phyloP scores from a whole-genome alignment of 2,329 filamentous ascomycete genomes.

The Penicillium palitans region DNA sequence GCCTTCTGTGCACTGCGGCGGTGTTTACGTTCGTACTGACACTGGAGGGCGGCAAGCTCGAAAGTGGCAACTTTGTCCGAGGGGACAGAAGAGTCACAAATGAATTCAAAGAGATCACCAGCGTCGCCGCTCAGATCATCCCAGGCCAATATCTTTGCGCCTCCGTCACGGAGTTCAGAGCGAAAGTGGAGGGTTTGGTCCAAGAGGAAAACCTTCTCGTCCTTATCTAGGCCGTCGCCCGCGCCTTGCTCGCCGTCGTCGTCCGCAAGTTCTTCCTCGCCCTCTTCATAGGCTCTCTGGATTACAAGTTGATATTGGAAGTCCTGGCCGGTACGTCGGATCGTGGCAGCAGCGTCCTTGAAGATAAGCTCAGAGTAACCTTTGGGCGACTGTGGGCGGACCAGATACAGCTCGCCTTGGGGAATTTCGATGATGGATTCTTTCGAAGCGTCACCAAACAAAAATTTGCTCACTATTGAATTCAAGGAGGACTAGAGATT shows the following conservation, averaged over 20 bases:
- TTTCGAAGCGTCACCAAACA: conserved; percentile 85
- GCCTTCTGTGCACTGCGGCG: conserved; percentile 76
- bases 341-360: conserved; percentile 90
- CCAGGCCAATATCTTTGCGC: conserved; percentile 89
- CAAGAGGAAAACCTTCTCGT: conserved; percentile 97
- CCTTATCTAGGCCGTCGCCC: conserved; percentile 79
- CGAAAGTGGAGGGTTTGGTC: conserved; percentile 88
- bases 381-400: conserved; percentile 91
- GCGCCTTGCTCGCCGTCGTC: conserved; percentile 82
- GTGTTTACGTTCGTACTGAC: conserved; percentile 97
- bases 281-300: conserved; percentile 95
- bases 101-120: conserved; percentile 96
- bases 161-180: conserved; percentile 74
- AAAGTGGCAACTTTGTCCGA: conserved; percentile 75
- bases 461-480: conserved; percentile 76
- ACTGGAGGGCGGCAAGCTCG: conserved; percentile 79
- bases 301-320: conserved; percentile 97
- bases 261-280: conserved; percentile 89
- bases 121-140: conserved; percentile 89
- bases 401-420: conserved; percentile 95
- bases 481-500: conserved; percentile 2
- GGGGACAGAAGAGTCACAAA: conserved; percentile 76
- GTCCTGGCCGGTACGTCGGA: conserved; percentile 89
- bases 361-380: conserved; percentile 99
- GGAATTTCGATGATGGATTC: conserved; percentile 92